These are phyloP conservation scores for Verticillium albo-atrum DNA, from an alignment of 2,329 filamentous ascomycete species.

Conservation along the genomic window DNA sequence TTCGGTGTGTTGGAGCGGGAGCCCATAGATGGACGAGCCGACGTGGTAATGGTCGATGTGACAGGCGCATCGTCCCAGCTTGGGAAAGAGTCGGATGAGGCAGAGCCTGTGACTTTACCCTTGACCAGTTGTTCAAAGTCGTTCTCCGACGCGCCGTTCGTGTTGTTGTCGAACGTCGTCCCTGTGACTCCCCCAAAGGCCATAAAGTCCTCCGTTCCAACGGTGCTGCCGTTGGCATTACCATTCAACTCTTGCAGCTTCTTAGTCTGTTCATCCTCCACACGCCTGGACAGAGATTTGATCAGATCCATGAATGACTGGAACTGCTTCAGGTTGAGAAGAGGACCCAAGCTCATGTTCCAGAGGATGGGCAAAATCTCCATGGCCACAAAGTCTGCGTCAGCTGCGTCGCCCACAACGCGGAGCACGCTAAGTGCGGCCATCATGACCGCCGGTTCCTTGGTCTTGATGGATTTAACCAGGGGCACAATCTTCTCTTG, in stretches of 20 bases:
- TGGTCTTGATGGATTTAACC: conserved; percentile 91
- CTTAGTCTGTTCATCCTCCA: conserved; percentile 83
- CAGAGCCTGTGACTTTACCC: conserved; percentile 47
- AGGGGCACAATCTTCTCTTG: conserved; percentile 95
- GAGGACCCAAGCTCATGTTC: conserved; percentile 84
- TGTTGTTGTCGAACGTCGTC: conserved; percentile 46
- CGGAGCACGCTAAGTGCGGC: conserved; percentile 80
- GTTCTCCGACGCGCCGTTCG: conserved; percentile 53
- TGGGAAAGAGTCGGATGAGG: conserved; percentile 34
- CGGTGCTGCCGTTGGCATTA: conserved; percentile 43
- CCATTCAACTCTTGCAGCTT: conserved; percentile 83
- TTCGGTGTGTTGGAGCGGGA: conserved; percentile 32
- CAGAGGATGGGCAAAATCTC: conserved; percentile 88
- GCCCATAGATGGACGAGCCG: conserved; percentile 11
- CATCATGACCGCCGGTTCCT: conserved; percentile 97
- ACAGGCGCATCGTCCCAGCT: conserved; percentile 45
- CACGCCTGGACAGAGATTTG: conserved; percentile 69
- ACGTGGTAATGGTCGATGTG: conserved; percentile 21
- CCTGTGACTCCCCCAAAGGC: conserved; percentile 66
- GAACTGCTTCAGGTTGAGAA: conserved; percentile 85
- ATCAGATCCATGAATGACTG: conserved; percentile 87
- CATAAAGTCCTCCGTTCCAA: conserved; percentile 61
- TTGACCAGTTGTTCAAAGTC: conserved; percentile 91
- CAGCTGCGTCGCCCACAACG: conserved; percentile 76
- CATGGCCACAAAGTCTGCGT: conserved; percentile 87